Evolutionary conservation across 768 basidiomycete genomes (phyloP).

Genomic region (Calocybe indica): DNA sequence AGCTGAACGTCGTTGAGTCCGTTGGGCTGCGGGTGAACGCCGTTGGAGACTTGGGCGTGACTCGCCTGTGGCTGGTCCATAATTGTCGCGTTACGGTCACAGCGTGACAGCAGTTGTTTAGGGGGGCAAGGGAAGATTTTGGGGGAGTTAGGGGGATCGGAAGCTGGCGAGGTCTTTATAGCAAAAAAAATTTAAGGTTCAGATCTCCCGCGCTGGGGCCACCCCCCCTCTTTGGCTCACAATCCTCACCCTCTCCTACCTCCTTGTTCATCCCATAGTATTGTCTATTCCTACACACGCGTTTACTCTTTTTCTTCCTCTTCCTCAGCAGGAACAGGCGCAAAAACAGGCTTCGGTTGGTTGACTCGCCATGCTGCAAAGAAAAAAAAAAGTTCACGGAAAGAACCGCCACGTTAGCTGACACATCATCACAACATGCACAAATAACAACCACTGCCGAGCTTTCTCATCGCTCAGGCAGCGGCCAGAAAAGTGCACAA

Average conservation of each 20-base stretch:
- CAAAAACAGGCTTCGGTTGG: conserved; percentile 85
- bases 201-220: conserved; percentile 77
- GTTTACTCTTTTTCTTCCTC: conserved; percentile 42
- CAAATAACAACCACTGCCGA: conserved; percentile 18
- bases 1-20: conserved; percentile 37
- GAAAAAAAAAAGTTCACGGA: conserved; percentile 35
- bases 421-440: conserved; percentile 41
- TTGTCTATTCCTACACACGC: conserved; percentile 7
- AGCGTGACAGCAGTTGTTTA: conserved; percentile 36
- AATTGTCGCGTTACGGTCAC: conserved; percentile 74
- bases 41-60: conserved; percentile 20
- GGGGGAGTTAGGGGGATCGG: conserved; percentile 69
- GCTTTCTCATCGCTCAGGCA: conserved; percentile 23
- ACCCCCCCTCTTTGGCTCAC: conserved; percentile 32
- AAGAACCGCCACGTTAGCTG: conserved; percentile 63
- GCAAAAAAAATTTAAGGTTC: conserved; percentile 77
- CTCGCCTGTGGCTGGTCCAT: conserved; percentile 40
- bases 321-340: conserved; percentile 53
- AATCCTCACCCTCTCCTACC: conserved; percentile 15
- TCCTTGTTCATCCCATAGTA: conserved; percentile 6
- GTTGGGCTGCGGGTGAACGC: conserved; percentile 28
- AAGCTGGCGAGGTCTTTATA: conserved; percentile 76
- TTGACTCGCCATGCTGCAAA: conserved; percentile 72
- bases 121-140: conserved; percentile 62
- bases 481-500: conserved; percentile 12